phyloP scores from a whole-genome alignment of 208 protist species.

The Paratrypanosoma confusum region DNA sequence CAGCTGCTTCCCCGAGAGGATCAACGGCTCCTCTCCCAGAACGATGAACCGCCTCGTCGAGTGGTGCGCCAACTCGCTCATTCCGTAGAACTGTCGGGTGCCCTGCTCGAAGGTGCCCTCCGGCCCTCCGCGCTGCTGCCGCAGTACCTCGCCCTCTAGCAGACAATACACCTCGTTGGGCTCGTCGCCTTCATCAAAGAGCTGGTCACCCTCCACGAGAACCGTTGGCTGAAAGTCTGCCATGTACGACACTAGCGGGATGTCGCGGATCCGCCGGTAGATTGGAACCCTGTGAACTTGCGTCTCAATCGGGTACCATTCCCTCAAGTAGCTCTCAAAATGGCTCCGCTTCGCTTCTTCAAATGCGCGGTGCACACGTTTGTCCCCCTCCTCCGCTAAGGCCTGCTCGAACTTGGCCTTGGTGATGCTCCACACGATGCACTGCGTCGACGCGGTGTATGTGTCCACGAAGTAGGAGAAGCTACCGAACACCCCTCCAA shows the following conservation, averaged over 20 bases:
- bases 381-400: conserved; percentile 44
- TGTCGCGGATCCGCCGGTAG: conserved; percentile 47
- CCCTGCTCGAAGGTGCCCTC: conserved; percentile 30
- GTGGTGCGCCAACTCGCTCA: conserved; percentile 36
- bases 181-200: conserved; percentile 63
- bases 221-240: conserved; percentile 59
- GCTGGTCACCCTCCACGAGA: conserved; percentile 41
- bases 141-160: conserved; percentile 57
- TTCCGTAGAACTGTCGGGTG: conserved; percentile 35
- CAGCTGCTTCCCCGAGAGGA: conserved; percentile 52
- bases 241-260: conserved; percentile 24
- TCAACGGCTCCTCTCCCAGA: conserved; percentile 76
- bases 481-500: conserved; percentile 74
- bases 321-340: conserved; percentile 25
- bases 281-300: conserved; percentile 63
- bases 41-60: conserved; percentile 64
- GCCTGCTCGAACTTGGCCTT: conserved; percentile 50
- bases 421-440: conserved; percentile 59
- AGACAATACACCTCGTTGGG: conserved; percentile 73
- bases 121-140: conserved; percentile 19
- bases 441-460: conserved; percentile 63
- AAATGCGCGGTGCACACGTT: conserved; percentile 41
- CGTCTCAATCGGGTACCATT: too few species aligned
- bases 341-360: conserved; percentile 30
- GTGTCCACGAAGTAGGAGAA: conserved; percentile 33